A percentile compares a stretch with the other conserved stretches of the same genome.
Conservation (phyloP, 1,139 yeast species). For the Yamadazyma sp. region DNA sequence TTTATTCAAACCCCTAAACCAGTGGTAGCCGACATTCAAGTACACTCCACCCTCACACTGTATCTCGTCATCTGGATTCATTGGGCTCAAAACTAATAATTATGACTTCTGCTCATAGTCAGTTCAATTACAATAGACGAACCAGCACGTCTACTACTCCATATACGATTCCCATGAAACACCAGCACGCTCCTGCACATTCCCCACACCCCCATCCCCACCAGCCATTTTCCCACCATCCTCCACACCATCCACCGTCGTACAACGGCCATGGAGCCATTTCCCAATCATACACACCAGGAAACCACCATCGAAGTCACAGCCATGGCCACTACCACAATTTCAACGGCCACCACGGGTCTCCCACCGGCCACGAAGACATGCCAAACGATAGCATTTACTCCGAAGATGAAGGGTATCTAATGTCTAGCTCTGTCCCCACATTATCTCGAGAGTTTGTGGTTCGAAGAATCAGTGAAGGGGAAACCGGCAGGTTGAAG, state of each 20-base stretch:
- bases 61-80: neutral
- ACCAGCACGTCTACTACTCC: slow-evolving; percentile 31
- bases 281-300: slow-evolving; percentile 1
- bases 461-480: slow-evolving; percentile 79
- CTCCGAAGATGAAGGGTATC: neutral
- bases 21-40: too few relatives aligned
- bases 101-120: slow-evolving; percentile 28
- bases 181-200: slow-evolving; percentile 13
- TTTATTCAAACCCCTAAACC: neutral
- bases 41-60: too few relatives aligned
- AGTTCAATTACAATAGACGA: slow-evolving; percentile 34
- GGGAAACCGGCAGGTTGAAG: slow-evolving; percentile 79
- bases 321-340: slow-evolving; percentile 7
- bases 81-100: neutral
- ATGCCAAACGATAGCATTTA: neutral
- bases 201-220: slow-evolving; percentile 9
- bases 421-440: slow-evolving; percentile 41
- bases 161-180: slow-evolving; percentile 35
- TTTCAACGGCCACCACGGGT: neutral
- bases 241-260: slow-evolving; percentile 7
- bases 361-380: neutral
- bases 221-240: slow-evolving; percentile 9
- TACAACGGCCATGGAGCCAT: slow-evolving; percentile 5
- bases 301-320: slow-evolving; percentile 5
- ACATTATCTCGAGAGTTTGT: slow-evolving; percentile 70